A percentile compares a stretch with the other conserved stretches of the same genome.
phyloP scores from a whole-genome alignment of 1,284 basidiomycete species.

The Trichosporon inkin region DNA sequence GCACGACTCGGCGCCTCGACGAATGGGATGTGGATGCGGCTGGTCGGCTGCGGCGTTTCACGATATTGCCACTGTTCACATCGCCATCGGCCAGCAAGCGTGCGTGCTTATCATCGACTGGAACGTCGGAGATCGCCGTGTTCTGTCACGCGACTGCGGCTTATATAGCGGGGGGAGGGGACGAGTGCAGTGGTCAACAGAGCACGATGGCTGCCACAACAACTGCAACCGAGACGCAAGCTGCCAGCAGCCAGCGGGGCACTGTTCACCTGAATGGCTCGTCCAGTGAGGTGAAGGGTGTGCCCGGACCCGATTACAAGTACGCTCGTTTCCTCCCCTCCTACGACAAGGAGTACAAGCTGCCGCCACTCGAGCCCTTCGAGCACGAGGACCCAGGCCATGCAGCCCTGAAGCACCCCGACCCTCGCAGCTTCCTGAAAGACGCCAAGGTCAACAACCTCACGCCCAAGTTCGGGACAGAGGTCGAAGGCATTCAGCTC shows the following conservation, averaged over 20 bases:
- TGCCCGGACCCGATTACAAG: constrained; percentile 13
- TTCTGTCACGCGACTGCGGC: neutral
- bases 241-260: too few relatives aligned
- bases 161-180: neutral
- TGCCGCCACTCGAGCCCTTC: constrained; percentile 63
- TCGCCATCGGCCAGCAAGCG: too few relatives aligned
- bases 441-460: constrained; percentile 54
- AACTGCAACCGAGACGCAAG: neutral
- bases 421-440: constrained; percentile 64
- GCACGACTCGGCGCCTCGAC: too few relatives aligned
- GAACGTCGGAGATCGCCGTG: neutral
- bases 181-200: neutral
- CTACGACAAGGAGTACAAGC: neutral
- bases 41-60: too few relatives aligned
- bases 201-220: neutral
- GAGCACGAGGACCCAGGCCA: constrained; percentile 68
- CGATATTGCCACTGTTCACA: too few relatives aligned
- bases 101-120: too few relatives aligned
- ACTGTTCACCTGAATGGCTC: neutral
- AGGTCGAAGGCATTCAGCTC: constrained; percentile 69
- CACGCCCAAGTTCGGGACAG: constrained; percentile 70
- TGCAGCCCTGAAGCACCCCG: constrained; percentile 60
- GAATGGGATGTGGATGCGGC: too few relatives aligned
- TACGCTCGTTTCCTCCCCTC: constrained; percentile 13
- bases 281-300: neutral